Base-by-base conservation (phyloP, 306 rosid genomes). In the Dicorynia guianensis region DNA sequence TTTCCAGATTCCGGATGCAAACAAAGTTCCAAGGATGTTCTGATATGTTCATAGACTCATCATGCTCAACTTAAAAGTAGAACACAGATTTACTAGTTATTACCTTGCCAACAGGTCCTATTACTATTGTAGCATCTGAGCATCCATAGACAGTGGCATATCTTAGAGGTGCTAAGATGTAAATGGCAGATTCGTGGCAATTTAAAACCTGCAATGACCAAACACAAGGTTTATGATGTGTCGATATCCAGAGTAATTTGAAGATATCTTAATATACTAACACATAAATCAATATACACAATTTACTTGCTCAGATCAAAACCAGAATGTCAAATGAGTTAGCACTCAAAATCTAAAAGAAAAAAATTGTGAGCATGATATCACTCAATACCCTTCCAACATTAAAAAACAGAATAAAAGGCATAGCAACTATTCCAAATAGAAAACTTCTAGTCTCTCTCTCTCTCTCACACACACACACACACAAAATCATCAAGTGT, bases 91-190 rank as follows among this genome's bases (percentile, higher is more conserved):
- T 54, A 50, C 46, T 67, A 64, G 30, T n/a, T 18, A 58, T 88
- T 89, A 96, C 99, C 98, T 92, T 96, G 77, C 99, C 99, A 80
- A 96, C 97, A 60, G 99, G 98, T 80, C 99, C 99, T 70, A 96
- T 71, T 77, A 96, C 91, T 63, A 96, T 85, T 40, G 99, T 96
- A 67, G 96, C 84, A 89, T 96, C 99, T 49, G 99, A 96, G 86
- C 98, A 90, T 74, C 99, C 99, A 86, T 92, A 89, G 67, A 96
- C 80, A 42, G 97, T 96, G 76, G 93, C 98, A 64, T 89, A 96
- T 86, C 90, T 85, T 90, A 96, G 69, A 74, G 99, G 98, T 50
- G 98, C 97, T 90, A 96, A 85, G 81, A 88, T 66, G 72, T 88
- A 88, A 54, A 88, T 88, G 42, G 80, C 84, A 71, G 99, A 92